Evolutionary conservation across 2,329 filamentous ascomycete genomes (phyloP).

Genomic region (Cladosporium oxysporum): DNA sequence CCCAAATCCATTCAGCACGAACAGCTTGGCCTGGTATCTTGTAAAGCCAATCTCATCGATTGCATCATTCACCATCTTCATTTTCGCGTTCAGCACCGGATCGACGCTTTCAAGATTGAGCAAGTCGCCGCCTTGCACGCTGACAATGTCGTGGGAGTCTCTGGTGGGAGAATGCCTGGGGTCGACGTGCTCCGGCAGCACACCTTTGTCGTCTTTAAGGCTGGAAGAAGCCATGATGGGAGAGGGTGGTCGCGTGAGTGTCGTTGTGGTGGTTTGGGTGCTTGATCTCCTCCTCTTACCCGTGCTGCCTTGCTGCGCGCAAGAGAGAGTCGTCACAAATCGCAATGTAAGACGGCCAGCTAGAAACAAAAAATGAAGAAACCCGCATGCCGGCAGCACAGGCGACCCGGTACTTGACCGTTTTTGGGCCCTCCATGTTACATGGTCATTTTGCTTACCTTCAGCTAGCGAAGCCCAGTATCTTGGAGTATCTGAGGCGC

Average conservation of each 20-base stretch:
- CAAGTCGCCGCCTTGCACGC: conserved; percentile 49
- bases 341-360: neutral
- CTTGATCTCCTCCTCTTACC: neutral
- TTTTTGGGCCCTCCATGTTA: neutral
- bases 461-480: conserved; percentile 6
- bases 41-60: conserved; percentile 59
- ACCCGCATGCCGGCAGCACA: neutral
- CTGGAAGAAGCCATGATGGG: neutral
- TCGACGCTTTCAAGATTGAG: conserved; percentile 60
- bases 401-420: neutral
- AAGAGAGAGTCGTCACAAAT: neutral
- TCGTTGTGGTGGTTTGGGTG: neutral
- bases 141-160: neutral
- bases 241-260: neutral
- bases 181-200: neutral
- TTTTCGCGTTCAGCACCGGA: conserved; percentile 64
- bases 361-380: neutral
- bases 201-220: neutral
- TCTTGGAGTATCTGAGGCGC: neutral
- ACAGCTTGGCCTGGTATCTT: conserved; percentile 58
- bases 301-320: neutral
- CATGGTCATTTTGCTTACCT: conserved; percentile 7
- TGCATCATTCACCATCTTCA: conserved; percentile 68
- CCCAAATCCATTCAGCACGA: conserved; percentile 63
- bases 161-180: neutral